These are phyloP conservation scores for Chlorella vulgaris DNA, from an alignment of 139 green algal genomes.

Conservation along the genomic window DNA sequence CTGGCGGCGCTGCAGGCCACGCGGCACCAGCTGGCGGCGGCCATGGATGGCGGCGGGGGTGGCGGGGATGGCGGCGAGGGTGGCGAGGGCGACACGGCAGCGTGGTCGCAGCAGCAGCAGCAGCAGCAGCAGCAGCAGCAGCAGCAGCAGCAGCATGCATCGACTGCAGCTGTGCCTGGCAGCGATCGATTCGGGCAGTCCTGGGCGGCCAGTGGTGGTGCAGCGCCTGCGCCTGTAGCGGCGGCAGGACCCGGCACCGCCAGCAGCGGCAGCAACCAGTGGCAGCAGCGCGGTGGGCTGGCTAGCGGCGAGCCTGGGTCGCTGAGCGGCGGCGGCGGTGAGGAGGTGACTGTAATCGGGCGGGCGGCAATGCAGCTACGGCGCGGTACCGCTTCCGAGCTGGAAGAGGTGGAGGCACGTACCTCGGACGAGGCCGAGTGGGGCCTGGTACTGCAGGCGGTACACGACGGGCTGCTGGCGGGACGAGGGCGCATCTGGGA, in stretches of 20 bases:
- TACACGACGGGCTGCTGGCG: slow-evolving; percentile 29
- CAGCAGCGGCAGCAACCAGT: neutral
- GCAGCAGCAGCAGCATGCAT: neutral
- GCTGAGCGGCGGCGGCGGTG: neutral
- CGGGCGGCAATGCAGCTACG: slow-evolving; percentile 23
- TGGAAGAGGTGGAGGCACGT: slow-evolving; percentile 35
- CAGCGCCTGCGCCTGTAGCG: neutral
- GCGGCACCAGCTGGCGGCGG: neutral
- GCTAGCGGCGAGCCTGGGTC: neutral
- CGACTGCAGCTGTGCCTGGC: neutral
- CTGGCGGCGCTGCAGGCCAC: neutral
- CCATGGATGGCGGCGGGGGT: neutral
- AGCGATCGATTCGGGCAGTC: neutral
- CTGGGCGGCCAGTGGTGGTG: neutral
- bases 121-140: neutral
- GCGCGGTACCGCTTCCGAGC: slow-evolving; percentile 26
- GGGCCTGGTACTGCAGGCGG: slow-evolving; percentile 41
- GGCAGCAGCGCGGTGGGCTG: neutral
- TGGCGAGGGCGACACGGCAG: no score
- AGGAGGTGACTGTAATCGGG: neutral
- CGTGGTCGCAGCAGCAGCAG: neutral
- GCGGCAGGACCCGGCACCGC: neutral
- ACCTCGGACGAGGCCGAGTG: slow-evolving; percentile 43
- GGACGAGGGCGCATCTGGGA: slow-evolving; percentile 56
- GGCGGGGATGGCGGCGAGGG: neutral